Base-by-base conservation (phyloP, 2,329 filamentous ascomycete genomes). In the Metarhizium robertsii region DNA sequence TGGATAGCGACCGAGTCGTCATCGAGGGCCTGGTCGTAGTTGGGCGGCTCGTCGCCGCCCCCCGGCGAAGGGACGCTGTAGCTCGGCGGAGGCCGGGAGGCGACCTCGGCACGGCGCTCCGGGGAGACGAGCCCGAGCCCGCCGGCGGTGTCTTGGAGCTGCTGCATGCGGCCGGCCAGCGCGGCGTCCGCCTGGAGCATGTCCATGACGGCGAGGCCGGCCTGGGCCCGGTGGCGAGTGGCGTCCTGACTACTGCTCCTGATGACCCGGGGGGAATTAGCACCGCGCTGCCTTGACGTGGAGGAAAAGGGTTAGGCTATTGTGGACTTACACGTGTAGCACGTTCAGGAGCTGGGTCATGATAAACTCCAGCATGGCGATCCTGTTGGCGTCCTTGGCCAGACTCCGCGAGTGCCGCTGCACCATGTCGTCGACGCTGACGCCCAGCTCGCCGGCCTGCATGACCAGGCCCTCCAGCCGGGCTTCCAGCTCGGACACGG, bases 1-100 rank as follows among this genome's bases (percentile, higher is more conserved):
- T 49, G 56, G 51, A 62, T 59, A 42, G 57, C 50, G 25, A 61
- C 54, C 30, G 56, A 58, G 46, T 52, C 57, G 57, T 75, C 61
- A 57, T 63, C 62, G 30, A 64, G 64, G 18, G 66, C 61, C 14
- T 54, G 52, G 32, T 47, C 36, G 52, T 61, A 61, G 51, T 57
- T 52, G 34, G 58, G 60, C 6, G 54, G 57, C 18, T 53, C 50
- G 20, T 58, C 57, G 34, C 40, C 36, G 40, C n/a, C 30, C 38
- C 34, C n/a, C 2, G 55, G 50, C n/a, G 53, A 30, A 18, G 57
- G 58, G 3, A 55, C 40, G 43, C 49, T 54, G 50, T 61, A 59
- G n/a, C 13, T 8, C 3, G 59, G 60, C 3, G 56, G 56, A 2
- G 54, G 52, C 10, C 56, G 57, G 18, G 40, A 51, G 48, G 50